Conservation (phyloP, 108 stramenopile species). For the Cyclotella sp. region DNA sequence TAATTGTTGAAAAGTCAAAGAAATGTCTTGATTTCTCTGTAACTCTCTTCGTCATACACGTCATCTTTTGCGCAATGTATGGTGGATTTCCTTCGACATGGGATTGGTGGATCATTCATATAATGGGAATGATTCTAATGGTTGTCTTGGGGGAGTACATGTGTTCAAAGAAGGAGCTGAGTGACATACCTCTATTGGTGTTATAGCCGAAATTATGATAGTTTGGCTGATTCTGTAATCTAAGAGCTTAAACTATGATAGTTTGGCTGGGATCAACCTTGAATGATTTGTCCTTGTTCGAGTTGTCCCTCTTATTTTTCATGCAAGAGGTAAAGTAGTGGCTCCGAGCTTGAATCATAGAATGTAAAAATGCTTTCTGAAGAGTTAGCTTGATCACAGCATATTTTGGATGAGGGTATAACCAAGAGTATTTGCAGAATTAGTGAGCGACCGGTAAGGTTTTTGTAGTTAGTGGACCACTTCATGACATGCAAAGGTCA, state of each 20-base stretch:
- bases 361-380: too few relatives aligned
- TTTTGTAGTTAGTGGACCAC: too few relatives aligned
- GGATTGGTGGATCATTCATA: constrained; percentile 88
- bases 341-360: too few relatives aligned
- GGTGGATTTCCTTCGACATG: constrained; percentile 70
- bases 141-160: constrained; percentile 83
- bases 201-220: constrained; percentile 20
- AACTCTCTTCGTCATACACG: constrained; percentile 79
- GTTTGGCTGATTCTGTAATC: too few relatives aligned
- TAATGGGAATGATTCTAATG: constrained; percentile 78
- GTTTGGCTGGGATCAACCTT: not conserved
- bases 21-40: constrained; percentile 87
- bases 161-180: constrained; percentile 78
- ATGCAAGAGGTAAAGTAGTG: too few relatives aligned
- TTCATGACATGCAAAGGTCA: too few relatives aligned
- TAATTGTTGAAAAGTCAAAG: constrained; percentile 77
- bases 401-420: too few relatives aligned
- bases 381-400: too few relatives aligned
- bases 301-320: too few relatives aligned
- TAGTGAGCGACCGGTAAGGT: too few relatives aligned
- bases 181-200: constrained; percentile 78
- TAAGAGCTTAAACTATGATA: not conserved
- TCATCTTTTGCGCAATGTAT: constrained; percentile 63
- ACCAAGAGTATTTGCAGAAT: too few relatives aligned
- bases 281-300: too few relatives aligned